These are phyloP conservation scores for Ambrosia trifida DNA, from an alignment of 129 eudicot species.

Conservation along the genomic window DNA sequence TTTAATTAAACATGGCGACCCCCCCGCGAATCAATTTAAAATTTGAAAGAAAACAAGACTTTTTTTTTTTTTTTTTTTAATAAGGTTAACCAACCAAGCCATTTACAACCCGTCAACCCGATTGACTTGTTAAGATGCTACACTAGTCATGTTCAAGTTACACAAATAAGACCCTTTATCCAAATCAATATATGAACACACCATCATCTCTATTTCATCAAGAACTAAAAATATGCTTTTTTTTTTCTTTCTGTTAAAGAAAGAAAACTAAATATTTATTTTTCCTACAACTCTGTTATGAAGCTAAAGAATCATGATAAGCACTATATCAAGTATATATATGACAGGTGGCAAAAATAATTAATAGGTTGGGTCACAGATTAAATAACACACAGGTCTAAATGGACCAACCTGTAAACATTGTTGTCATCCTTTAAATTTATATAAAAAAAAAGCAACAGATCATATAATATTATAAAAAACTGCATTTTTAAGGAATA, in stretches of 20 bases:
- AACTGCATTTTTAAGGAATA: neutral
- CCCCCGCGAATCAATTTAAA: no score
- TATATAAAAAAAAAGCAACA: neutral
- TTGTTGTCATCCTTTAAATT: neutral
- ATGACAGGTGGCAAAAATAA: neutral
- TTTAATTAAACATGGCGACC: no score
- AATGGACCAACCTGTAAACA: neutral
- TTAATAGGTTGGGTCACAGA: neutral
- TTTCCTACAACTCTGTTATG: neutral
- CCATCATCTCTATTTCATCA: neutral
- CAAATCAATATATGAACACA: neutral
- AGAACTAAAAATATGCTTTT: neutral
- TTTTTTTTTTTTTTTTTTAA: no score
- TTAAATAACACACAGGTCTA: neutral
- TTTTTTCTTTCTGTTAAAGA: neutral
- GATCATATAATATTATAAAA: neutral
- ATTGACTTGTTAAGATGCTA: no score
- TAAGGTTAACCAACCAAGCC: neutral
- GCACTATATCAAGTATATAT: neutral
- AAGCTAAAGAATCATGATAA: constrained; percentile 4
- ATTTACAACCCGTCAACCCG: no score
- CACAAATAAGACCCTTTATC: neutral
- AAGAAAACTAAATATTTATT: neutral
- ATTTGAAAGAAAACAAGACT: no score
- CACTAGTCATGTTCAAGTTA: no score